These are phyloP conservation scores for carrot (Daucus carota) DNA, from an alignment of 129 eudicot species.

Conservation along the genomic window DNA sequence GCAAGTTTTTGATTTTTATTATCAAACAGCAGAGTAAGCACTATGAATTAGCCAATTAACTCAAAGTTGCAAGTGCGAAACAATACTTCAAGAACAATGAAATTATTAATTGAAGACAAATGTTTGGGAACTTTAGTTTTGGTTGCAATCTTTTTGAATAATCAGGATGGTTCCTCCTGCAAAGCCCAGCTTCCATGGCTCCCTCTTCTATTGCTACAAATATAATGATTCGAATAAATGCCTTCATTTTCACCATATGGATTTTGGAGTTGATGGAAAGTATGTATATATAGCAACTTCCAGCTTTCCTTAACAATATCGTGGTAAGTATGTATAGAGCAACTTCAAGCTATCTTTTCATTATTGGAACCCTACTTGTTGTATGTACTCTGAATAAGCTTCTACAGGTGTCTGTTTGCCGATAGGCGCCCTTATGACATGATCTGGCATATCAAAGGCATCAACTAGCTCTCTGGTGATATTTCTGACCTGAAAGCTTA, in stretches of 20 bases:
- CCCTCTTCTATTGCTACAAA: background rate
- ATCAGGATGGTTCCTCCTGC: background rate
- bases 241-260: background rate
- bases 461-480: constrained; percentile 87
- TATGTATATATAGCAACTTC: background rate
- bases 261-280: background rate
- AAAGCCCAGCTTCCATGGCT: background rate
- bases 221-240: background rate
- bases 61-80: background rate
- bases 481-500: constrained; percentile 87
- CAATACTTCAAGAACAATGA: background rate
- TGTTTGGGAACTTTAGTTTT: background rate
- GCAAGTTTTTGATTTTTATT: too few relatives aligned
- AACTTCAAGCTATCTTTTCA: background rate
- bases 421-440: constrained; percentile 81
- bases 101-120: background rate
- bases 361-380: constrained; percentile 55
- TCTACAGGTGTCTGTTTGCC: constrained; percentile 65
- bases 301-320: background rate
- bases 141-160: background rate
- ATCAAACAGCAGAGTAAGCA: too few relatives aligned
- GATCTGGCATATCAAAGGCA: constrained; percentile 88
- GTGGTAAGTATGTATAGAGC: background rate
- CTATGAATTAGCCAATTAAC: too few relatives aligned
- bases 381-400: constrained; percentile 79